Base-by-base conservation (phyloP, 1,139 yeast genomes). In the Zygosaccharomyces pseudobailii region DNA sequence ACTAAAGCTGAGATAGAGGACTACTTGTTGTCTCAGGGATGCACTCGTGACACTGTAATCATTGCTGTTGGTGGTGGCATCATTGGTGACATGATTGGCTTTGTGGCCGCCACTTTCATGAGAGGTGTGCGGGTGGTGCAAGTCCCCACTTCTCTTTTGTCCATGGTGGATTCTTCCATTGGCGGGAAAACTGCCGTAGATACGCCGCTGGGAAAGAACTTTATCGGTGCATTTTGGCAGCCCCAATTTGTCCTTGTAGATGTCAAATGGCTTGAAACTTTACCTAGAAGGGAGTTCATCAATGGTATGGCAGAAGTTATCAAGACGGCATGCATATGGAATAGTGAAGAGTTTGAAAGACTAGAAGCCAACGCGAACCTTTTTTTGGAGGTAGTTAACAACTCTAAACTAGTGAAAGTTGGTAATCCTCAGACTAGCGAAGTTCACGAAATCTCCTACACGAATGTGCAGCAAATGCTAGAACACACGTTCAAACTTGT, bases 101-200 rank as follows among this genome's bases (percentile, higher is more conserved):
- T 83, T 66, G 97, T 92, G 42, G 98, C 98, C 19, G 95, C 98
- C 25, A 92, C 98, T 4, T 94, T 92, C 67, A 94, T 94, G 99
- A 80, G 99, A 67, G 99, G 99, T 46, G 96, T 94, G 17, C 78
- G 96, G 54, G 87, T 89, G 51, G 83, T 89, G 37, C 99, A 94
- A 68, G 78, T 94, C 33, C 99, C 99, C 43, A 92, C 98, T 4
- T 86, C 95, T 40, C 72, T 94, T 57, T 74, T 94, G 56, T 84
- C 98, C 6, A 94, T 94, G 99, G 98, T 94, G 20, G 99, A 94
- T 68, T 89, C 97, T 3, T 87, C 97, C 3, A 90, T 94, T 56
- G 99, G 99, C 48, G 99, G 99, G 41, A 94, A 94, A 67, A 94
- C 98, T 32, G 98, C 98, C 36, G 92, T 94, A 52, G 98, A 94